phyloP scores from a whole-genome alignment of 345 rosid genomes.

The Acer campestre region DNA sequence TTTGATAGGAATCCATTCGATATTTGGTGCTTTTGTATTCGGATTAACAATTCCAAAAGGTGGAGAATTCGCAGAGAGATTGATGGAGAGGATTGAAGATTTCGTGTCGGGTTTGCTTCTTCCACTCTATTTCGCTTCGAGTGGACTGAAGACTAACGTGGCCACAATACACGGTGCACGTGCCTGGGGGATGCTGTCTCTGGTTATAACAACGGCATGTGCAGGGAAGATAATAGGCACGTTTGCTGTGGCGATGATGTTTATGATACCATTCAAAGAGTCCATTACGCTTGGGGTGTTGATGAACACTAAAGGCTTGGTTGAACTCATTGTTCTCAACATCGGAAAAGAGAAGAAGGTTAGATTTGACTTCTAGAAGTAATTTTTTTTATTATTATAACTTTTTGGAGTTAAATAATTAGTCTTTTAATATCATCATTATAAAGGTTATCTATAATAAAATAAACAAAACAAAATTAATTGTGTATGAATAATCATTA shows the following conservation, averaged over 20 bases:
- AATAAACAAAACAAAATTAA: too few relatives aligned
- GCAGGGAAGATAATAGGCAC: conserved; percentile 81
- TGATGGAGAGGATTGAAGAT: conserved; percentile 84
- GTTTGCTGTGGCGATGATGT: conserved; percentile 65
- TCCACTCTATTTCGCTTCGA: conserved; percentile 89
- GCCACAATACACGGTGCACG: conserved; percentile 53
- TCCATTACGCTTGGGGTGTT: conserved; percentile 73
- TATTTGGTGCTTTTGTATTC: conserved; percentile 83
- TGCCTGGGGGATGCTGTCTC: conserved; percentile 72
- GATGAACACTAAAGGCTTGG: conserved; percentile 93
- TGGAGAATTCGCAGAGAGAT: conserved; percentile 70
- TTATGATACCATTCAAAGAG: conserved; percentile 68
- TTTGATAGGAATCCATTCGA: conserved; percentile 77
- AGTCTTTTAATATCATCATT: too few relatives aligned
- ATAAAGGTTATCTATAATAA: too few relatives aligned
- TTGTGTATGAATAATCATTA: too few relatives aligned
- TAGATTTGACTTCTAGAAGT: neutral
- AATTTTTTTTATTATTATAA: neutral
- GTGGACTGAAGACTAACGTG: conserved; percentile 82
- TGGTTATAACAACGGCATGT: conserved; percentile 75
- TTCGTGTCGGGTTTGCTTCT: conserved; percentile 78
- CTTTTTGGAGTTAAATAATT: too few relatives aligned
- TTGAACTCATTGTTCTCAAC: conserved; percentile 92
- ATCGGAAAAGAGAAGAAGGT: conserved; percentile 92
- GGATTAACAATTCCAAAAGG: conserved; percentile 85